These are phyloP conservation scores for Gonium pectorale DNA, from an alignment of 139 green algal species.

Conservation along the genomic window DNA sequence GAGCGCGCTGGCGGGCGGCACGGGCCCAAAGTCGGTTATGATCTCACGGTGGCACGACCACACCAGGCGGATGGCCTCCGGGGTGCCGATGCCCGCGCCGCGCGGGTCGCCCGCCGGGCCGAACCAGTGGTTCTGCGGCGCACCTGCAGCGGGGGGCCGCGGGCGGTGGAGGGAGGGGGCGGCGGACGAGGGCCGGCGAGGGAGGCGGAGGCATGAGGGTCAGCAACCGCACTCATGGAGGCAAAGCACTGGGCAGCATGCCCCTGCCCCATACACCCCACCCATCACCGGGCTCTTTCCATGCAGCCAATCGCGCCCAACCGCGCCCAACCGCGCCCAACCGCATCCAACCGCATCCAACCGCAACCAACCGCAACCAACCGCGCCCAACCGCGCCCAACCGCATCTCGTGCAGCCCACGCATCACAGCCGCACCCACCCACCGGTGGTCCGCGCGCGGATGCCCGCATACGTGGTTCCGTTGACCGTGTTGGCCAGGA, in stretches of 20 bases:
- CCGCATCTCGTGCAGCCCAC: neutral
- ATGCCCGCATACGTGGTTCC: slow-evolving; percentile 96
- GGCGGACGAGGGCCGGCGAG: too few species aligned
- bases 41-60: slow-evolving; percentile 96
- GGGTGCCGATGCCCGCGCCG: slow-evolving; percentile 95
- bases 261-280: too few species aligned
- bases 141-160: slow-evolving; percentile 67
- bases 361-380: neutral
- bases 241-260: too few species aligned
- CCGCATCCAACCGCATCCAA: too few species aligned
- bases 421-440: neutral
- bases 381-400: too few species aligned
- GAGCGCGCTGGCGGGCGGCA: slow-evolving; percentile 44
- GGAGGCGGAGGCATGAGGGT: too few species aligned
- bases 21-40: slow-evolving; percentile 83
- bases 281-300: too few species aligned
- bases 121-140: slow-evolving; percentile 99
- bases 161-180: neutral
- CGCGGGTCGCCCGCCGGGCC: slow-evolving; percentile 94
- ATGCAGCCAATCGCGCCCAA: too few species aligned
- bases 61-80: slow-evolving; percentile 95
- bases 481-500: slow-evolving; percentile 96
- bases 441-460: slow-evolving; percentile 88
- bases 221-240: too few species aligned
- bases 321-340: too few species aligned